Conservation (phyloP, 176 grass and related monocot species). For the Zoysia pacifica region DNA sequence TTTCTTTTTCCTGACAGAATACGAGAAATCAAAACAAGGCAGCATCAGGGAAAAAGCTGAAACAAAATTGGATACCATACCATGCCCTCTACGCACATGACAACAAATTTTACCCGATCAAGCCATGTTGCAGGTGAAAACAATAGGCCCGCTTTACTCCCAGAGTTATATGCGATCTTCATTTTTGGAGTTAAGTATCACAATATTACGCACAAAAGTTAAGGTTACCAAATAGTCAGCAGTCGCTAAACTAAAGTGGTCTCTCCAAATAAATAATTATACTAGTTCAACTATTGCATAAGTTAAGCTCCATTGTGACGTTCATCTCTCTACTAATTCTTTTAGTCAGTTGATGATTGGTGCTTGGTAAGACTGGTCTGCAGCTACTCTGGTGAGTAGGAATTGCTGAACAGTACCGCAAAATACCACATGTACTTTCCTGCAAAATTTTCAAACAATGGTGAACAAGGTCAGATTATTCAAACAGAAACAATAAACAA, state of each 20-base stretch:
- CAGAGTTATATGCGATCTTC: neutral
- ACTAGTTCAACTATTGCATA: neutral
- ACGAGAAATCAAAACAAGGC: neutral
- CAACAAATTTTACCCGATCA: neutral
- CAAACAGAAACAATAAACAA: neutral
- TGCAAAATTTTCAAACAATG: conserved; percentile 13
- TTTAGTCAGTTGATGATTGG: neutral
- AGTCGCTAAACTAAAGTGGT: conserved; percentile 6
- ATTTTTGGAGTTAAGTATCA: neutral
- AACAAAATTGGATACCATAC: neutral
- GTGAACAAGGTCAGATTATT: conserved; percentile 19
- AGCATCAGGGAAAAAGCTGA: neutral
- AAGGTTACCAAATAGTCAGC: neutral
- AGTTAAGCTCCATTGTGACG: neutral
- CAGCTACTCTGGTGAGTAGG: neutral
- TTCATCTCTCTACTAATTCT: conserved; percentile 24
- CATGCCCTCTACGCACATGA: neutral
- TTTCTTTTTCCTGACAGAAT: neutral
- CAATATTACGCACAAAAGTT: neutral
- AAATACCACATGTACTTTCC: neutral
- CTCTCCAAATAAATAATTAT: neutral
- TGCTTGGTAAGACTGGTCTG: neutral
- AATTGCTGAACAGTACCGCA: conserved; percentile 13
- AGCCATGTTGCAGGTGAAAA: neutral
- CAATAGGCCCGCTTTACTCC: neutral